These are phyloP conservation scores for Straminergon stramineum DNA, from an alignment of 225 moss, liverwort and hornwort genomes.

Conservation along the genomic window DNA sequence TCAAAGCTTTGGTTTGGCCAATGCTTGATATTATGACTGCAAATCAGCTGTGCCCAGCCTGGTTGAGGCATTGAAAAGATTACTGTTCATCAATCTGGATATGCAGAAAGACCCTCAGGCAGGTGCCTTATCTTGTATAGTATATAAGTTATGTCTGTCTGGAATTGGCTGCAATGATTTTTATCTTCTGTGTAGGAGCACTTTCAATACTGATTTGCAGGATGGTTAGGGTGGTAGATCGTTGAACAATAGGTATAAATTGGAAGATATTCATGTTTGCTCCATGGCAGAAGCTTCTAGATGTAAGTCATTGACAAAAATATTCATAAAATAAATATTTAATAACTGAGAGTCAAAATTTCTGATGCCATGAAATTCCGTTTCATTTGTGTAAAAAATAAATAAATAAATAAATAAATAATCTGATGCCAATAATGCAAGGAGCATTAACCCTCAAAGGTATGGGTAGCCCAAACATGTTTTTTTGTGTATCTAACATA, in stretches of 20 bases:
- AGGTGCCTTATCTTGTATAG: rapidly evolving
- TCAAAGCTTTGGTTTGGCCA: background rate
- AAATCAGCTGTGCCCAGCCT: background rate
- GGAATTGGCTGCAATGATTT: background rate
- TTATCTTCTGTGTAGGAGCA: background rate
- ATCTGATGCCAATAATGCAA: background rate
- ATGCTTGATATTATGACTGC: background rate
- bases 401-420: no score
- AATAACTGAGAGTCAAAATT: background rate
- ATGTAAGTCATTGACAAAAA: background rate
- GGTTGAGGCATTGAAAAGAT: background rate
- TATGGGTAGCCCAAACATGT: background rate
- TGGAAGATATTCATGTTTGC: background rate
- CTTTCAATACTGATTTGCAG: background rate
- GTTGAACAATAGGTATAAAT: background rate
- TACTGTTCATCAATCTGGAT: background rate
- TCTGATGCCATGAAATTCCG: background rate
- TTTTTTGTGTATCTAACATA: background rate
- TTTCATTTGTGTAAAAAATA: no score
- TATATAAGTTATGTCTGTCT: background rate
- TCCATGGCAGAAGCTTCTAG: background rate
- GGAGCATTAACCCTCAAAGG: background rate
- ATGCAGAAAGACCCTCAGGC: background rate
- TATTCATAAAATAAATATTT: background rate
- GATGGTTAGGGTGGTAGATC: background rate